Conservation (phyloP, 305 asterid species). For the Rubia tinctorum region DNA sequence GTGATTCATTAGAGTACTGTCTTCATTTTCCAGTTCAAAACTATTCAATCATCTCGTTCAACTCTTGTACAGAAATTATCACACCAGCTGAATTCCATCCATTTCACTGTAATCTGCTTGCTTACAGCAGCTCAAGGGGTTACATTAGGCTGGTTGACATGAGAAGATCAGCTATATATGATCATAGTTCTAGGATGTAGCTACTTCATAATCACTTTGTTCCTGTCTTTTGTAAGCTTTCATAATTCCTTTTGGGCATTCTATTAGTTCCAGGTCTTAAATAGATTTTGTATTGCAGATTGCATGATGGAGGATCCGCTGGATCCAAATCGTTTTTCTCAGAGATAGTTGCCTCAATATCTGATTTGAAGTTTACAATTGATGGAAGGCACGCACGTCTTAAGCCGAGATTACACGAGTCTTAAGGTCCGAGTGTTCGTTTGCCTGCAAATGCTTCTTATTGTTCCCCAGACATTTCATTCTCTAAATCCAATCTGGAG, state of each 20-base stretch:
- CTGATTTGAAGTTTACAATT: conserved; percentile 74
- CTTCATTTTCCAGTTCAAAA: not conserved
- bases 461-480: no score
- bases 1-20: no score
- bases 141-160: conserved; percentile 74
- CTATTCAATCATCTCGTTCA: conserved; percentile 5
- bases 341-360: conserved; percentile 74
- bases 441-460: no score
- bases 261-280: conserved; percentile 4
- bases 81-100: conserved; percentile 90
- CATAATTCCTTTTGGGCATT: not conserved
- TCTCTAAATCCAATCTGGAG: not conserved
- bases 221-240: not conserved
- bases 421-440: conserved; percentile 46
- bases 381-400: conserved; percentile 80
- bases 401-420: conserved; percentile 86
- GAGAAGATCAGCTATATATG: conserved; percentile 89
- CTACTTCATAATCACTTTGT: conserved; percentile 20
- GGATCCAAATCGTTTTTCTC: conserved; percentile 75
- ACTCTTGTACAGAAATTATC: conserved; percentile 60
- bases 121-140: conserved; percentile 86
- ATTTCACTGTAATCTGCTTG: conserved; percentile 79
- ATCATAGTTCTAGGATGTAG: conserved; percentile 63
- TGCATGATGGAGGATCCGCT: conserved; percentile 56
- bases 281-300: conserved; percentile 36